Evolutionary conservation across 1,139 yeast species (phyloP).

Genomic region (Taphrina pruni): DNA sequence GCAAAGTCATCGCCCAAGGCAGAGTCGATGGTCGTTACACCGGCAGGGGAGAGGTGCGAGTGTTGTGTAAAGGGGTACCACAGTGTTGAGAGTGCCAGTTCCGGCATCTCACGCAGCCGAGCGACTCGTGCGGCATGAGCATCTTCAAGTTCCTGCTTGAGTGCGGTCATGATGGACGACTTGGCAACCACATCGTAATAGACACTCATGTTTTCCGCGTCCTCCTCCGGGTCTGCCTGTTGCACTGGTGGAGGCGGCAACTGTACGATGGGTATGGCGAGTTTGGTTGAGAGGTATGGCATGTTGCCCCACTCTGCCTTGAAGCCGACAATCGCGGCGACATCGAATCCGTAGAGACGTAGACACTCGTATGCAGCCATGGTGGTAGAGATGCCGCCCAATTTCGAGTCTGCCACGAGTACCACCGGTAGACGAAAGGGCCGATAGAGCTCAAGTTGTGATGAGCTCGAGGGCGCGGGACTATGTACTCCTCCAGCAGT

Average conservation of each 20-base stretch:
- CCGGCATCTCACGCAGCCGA: constrained; percentile 45
- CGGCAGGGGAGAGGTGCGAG: constrained; percentile 44
- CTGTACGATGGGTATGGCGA: constrained; percentile 41
- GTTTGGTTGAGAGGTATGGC: constrained; percentile 46
- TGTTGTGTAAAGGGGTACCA: constrained; percentile 51
- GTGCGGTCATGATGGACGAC: constrained; percentile 40
- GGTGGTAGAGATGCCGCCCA: constrained; percentile 50
- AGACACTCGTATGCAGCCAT: constrained; percentile 49
- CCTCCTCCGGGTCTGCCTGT: constrained; percentile 40
- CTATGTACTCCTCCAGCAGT: constrained; percentile 50
- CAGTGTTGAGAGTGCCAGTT: constrained; percentile 47
- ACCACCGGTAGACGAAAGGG: constrained; percentile 49
- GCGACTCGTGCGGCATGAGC: constrained; percentile 45
- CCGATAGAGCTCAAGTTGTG: constrained; percentile 49
- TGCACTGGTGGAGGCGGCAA: constrained; percentile 46
- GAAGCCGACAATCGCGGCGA: constrained; percentile 47
- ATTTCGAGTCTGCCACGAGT: constrained; percentile 48
- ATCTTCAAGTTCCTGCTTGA: constrained; percentile 42
- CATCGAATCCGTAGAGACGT: constrained; percentile 48
- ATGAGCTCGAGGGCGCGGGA: constrained; percentile 48
- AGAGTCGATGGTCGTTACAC: constrained; percentile 49
- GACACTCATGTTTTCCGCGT: constrained; percentile 45
- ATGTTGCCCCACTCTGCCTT: constrained; percentile 46
- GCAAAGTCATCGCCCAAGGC: constrained; percentile 49
- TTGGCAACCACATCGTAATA: constrained; percentile 45